These are phyloP conservation scores for Verruconis gallopava DNA, from an alignment of 2,329 filamentous ascomycete genomes.

Conservation along the genomic window DNA sequence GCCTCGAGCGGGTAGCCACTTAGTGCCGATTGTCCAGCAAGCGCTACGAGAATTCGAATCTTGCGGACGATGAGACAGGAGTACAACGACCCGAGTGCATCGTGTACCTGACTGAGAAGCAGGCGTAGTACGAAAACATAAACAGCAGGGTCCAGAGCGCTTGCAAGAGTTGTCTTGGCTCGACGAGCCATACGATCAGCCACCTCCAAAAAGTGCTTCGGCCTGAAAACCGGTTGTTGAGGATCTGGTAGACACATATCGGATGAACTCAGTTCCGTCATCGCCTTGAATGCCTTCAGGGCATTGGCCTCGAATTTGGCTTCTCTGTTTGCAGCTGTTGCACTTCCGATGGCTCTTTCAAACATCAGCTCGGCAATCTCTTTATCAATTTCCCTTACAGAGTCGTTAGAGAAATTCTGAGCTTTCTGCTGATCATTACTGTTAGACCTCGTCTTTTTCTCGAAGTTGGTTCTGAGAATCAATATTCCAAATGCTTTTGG, in stretches of 20 bases:
- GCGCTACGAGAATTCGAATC: slow-evolving; percentile 63
- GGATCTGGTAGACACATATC: slow-evolving; percentile 53
- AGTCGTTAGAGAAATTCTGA: neutral
- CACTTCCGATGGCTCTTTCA: slow-evolving; percentile 17
- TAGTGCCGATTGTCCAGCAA: slow-evolving; percentile 59
- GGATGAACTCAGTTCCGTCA: slow-evolving; percentile 57
- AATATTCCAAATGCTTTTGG: slow-evolving; percentile 64
- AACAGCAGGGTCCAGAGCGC: slow-evolving; percentile 63
- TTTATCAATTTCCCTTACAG: neutral
- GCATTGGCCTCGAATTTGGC: neutral
- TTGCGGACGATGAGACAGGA: slow-evolving; percentile 79
- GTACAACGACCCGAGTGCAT: slow-evolving; percentile 73
- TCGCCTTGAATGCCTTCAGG: slow-evolving; percentile 40
- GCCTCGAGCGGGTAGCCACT: slow-evolving; percentile 79
- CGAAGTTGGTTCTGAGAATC: slow-evolving; percentile 41
- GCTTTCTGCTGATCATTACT: neutral
- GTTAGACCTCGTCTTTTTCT: neutral
- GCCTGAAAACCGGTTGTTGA: slow-evolving; percentile 78
- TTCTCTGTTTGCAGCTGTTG: slow-evolving; percentile 15
- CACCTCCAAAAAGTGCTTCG: slow-evolving; percentile 62
- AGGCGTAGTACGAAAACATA: slow-evolving; percentile 63
- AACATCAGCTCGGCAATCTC: neutral
- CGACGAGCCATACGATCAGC: slow-evolving; percentile 60
- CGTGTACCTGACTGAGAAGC: slow-evolving; percentile 68
- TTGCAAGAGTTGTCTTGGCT: slow-evolving; percentile 49